Evolutionary conservation across 495 filamentous ascomycete genomes (phyloP).

Genomic region (Trichoderma gamsii): DNA sequence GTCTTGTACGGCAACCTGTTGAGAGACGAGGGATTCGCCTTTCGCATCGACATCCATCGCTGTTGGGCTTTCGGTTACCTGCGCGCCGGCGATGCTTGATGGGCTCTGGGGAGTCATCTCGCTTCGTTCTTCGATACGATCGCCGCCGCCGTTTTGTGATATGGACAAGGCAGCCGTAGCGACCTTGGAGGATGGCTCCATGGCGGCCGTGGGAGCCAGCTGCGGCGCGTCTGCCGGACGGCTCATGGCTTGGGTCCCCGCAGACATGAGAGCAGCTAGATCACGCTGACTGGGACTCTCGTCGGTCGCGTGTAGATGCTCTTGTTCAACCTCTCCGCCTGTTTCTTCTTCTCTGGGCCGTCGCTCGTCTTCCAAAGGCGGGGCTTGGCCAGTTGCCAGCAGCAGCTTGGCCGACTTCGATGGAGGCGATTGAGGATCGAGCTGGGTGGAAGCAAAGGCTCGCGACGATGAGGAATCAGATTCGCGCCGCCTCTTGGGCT

Average conservation of each 20-base stretch:
- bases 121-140: conserved; percentile 24
- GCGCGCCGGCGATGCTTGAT: conserved; percentile 30
- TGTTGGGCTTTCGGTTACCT: conserved; percentile 36
- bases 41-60: conserved; percentile 39
- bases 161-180: conserved; percentile 20
- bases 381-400: conserved; percentile 42
- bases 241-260: conserved; percentile 44
- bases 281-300: conserved; percentile 49
- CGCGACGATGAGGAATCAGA: conserved; percentile 39
- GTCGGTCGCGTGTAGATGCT: conserved; percentile 35
- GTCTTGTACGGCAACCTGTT: conserved; percentile 43
- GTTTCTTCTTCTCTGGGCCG: conserved; percentile 40
- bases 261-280: conserved; percentile 50
- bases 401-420: conserved; percentile 48
- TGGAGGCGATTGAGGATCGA: conserved; percentile 37
- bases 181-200: conserved; percentile 19
- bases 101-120: conserved; percentile 38
- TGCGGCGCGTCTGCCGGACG: conserved; percentile 40
- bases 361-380: conserved; percentile 48
- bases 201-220: conserved; percentile 38
- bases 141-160: conserved; percentile 29
- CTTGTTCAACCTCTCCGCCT: conserved; percentile 8
- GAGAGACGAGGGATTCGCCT: conserved; percentile 28
- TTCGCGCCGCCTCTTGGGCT: conserved; percentile 46
- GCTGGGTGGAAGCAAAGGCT: conserved; percentile 29